These are phyloP conservation scores for Pythium folliculosum DNA, from an alignment of 352 stramenopile species.

Conservation along the genomic window DNA sequence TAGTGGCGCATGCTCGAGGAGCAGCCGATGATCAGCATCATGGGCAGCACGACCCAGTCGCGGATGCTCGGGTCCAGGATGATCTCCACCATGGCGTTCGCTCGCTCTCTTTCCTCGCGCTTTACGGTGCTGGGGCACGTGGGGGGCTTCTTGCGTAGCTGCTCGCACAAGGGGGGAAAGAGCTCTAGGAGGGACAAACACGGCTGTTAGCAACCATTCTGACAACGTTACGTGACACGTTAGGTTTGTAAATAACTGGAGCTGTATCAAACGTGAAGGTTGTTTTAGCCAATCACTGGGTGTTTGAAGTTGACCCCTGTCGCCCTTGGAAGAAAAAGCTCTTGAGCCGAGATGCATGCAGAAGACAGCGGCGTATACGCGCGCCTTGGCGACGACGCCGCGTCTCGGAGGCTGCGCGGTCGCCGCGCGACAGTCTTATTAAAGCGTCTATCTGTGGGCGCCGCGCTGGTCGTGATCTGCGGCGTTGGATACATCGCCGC, in stretches of 20 bases:
- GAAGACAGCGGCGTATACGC: neutral
- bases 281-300: neutral
- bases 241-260: too few relatives aligned
- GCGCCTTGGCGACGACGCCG: neutral
- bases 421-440: neutral
- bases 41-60: conserved; percentile 97
- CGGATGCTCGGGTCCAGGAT: conserved; percentile 93
- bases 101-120: neutral
- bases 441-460: neutral
- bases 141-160: conserved; percentile 1
- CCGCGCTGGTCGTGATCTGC: conserved; percentile 4
- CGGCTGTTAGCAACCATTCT: neutral
- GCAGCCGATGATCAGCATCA: conserved; percentile 95
- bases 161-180: neutral
- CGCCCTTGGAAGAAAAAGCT: neutral
- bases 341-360: too few relatives aligned
- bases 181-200: conserved; percentile 1
- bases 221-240: too few relatives aligned
- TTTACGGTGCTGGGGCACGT: neutral
- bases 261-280: neutral
- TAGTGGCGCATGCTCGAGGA: conserved; percentile 87
- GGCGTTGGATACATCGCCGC: conserved; percentile 4
- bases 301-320: neutral
- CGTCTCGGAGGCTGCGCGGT: neutral
- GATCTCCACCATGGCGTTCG: conserved; percentile 75